A percentile compares a stretch with the other conserved stretches of the same genome.
phyloP scores from a whole-genome alignment of 352 stramenopile genomes.

The Phytophthora aleatoria region DNA sequence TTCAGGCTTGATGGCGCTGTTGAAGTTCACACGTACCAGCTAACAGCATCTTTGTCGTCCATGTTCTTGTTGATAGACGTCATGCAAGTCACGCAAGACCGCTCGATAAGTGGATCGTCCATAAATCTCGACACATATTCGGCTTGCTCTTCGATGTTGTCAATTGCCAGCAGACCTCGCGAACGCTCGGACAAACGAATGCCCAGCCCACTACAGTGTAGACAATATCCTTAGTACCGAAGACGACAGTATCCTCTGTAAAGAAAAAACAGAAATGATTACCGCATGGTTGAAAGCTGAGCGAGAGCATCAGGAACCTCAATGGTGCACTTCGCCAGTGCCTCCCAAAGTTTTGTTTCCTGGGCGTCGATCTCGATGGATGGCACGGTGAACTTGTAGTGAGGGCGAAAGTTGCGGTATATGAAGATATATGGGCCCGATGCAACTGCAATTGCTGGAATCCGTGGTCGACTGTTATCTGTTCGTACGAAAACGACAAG shows the following conservation, averaged over 20 bases:
- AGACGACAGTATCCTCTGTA: conserved; percentile 1
- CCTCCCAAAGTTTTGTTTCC: conserved; percentile 76
- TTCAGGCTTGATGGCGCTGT: not conserved
- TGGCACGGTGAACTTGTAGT: conserved; percentile 91
- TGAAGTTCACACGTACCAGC: conserved; percentile 45
- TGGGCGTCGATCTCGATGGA: conserved; percentile 73
- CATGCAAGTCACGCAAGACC: conserved; percentile 86
- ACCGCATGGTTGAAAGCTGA: conserved; percentile 72
- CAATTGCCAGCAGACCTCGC: conserved; percentile 72
- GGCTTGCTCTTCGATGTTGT: conserved; percentile 83
- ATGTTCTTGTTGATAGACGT: conserved; percentile 90
- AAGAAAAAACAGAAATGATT: not conserved
- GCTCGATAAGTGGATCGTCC: conserved; percentile 75
- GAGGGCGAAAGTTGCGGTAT: conserved; percentile 90
- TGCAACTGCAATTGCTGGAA: conserved; percentile 86
- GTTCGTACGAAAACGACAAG: not conserved
- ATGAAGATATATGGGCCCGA: conserved; percentile 90
- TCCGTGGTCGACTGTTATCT: conserved; percentile 70
- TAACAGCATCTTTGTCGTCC: conserved; percentile 80
- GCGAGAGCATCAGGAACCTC: conserved; percentile 70
- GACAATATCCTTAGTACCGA: conserved; percentile 1
- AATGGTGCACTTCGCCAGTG: conserved; percentile 67
- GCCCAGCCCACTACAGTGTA: conserved; percentile 47
- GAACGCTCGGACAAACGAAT: conserved; percentile 77
- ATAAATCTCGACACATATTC: conserved; percentile 85